A percentile compares a stretch with the other conserved stretches of the same genome.
Evolutionary conservation across 495 filamentous ascomycete genomes (phyloP).

Genomic region (Recurvomyces mirabilis): DNA sequence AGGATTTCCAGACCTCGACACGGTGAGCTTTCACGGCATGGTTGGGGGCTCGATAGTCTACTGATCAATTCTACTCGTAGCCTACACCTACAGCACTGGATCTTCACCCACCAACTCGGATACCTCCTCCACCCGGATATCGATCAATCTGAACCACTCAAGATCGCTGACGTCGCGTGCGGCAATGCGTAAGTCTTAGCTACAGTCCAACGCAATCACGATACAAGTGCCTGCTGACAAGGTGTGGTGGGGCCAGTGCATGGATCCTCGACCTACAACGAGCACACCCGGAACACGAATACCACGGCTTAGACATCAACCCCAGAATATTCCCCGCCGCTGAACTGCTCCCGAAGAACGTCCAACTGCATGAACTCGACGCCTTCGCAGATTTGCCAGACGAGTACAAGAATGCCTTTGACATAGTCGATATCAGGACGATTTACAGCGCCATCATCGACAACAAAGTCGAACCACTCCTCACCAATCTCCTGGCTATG

Average conservation of each 20-base stretch:
- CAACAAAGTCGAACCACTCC: conserved; percentile 17
- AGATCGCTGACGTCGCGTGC: conserved; percentile 11
- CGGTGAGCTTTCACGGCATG: background rate
- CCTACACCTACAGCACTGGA: conserved; percentile 15
- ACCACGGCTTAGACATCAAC: conserved; percentile 27
- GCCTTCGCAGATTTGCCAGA: conserved; percentile 20
- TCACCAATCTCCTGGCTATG: conserved; percentile 22
- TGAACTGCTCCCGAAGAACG: conserved; percentile 26
- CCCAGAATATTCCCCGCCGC: conserved; percentile 23
- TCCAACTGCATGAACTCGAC: conserved; percentile 25
- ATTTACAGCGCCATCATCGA: conserved; percentile 25
- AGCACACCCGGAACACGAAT: conserved; percentile 16
- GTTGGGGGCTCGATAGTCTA: background rate
- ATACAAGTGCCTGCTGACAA: too few relatives aligned
- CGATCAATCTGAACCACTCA: background rate
- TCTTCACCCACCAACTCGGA: conserved; percentile 9
- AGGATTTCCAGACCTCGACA: conserved; percentile 4
- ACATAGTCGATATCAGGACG: conserved; percentile 32
- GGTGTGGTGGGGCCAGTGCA: too few relatives aligned
- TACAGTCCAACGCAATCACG: too few relatives aligned
- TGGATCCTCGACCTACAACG: conserved; percentile 26
- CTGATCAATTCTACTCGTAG: background rate
- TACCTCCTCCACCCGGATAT: conserved; percentile 11
- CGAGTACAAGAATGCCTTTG: conserved; percentile 25
- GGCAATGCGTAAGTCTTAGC: conserved; percentile 12